Percentiles rank a stretch among this genome's conserved stretches.
phyloP scores from a whole-genome alignment of 2,329 filamentous ascomycete species.

The Didymella sp. region DNA sequence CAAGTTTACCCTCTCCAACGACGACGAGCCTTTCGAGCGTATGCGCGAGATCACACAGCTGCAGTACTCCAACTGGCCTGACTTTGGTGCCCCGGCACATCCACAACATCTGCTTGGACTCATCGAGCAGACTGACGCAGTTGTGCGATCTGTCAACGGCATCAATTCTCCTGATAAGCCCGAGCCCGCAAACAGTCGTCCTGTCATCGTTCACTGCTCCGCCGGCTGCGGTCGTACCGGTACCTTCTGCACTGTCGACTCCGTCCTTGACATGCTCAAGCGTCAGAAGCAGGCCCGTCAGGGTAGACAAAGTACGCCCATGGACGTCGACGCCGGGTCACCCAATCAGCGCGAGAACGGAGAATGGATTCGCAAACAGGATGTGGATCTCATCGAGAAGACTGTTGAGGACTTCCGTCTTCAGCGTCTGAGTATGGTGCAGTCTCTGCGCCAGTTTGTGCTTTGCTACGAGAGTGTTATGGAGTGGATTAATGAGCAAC shows the following conservation, averaged over 20 bases:
- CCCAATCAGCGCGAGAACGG: slow-evolving; percentile 54
- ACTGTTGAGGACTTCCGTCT: slow-evolving; percentile 90
- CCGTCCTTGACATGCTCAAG: slow-evolving; percentile 95
- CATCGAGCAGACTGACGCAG: slow-evolving; percentile 87
- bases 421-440: slow-evolving; percentile 95
- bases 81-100: slow-evolving; percentile 91
- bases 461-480: slow-evolving; percentile 95
- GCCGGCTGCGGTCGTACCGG: slow-evolving; percentile 95
- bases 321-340: slow-evolving; percentile 45
- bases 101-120: slow-evolving; percentile 85
- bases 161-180: slow-evolving; percentile 63
- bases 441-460: slow-evolving; percentile 90
- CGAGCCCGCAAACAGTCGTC: slow-evolving; percentile 60
- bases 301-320: slow-evolving; percentile 49
- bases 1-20: slow-evolving; percentile 83
- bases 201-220: slow-evolving; percentile 92
- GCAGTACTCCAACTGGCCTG: slow-evolving; percentile 95
- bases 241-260: slow-evolving; percentile 95
- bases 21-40: slow-evolving; percentile 77
- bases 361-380: slow-evolving; percentile 72
- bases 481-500: slow-evolving; percentile 75
- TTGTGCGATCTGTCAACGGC: slow-evolving; percentile 59
- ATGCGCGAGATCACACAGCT: slow-evolving; percentile 93
- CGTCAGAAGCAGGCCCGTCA: slow-evolving; percentile 66
- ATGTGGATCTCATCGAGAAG: slow-evolving; percentile 79